Conservation (phyloP, 306 rosid genomes). For the Clitoria ternatea region DNA sequence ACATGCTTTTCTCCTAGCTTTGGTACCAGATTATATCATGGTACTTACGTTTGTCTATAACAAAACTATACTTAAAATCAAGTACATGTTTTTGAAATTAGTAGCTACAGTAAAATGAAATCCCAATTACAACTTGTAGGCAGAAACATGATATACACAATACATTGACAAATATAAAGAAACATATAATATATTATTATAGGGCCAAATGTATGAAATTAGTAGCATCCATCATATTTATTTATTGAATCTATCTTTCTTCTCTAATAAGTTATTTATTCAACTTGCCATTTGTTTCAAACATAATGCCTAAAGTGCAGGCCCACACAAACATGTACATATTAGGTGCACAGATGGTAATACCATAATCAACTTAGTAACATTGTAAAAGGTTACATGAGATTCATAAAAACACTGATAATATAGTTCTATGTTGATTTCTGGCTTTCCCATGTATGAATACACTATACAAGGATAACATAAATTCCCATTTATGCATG, state of each 20-base stretch:
- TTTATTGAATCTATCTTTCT: neutral
- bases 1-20: neutral
- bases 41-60: neutral
- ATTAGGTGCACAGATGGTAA: neutral
- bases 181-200: neutral
- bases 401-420: constrained; percentile 8
- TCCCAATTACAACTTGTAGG: neutral
- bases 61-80: neutral
- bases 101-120: neutral
- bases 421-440: neutral
- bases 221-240: neutral
- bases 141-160: neutral
- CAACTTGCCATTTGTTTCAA: neutral
- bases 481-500: constrained; percentile 16
- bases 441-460: constrained; percentile 4
- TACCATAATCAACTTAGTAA: neutral
- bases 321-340: neutral
- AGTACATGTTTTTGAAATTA: neutral
- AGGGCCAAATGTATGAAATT: neutral
- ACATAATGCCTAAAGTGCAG: neutral
- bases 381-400: neutral
- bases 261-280: neutral
- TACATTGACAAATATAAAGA: neutral
- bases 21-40: neutral
- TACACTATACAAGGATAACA: neutral